These are phyloP conservation scores for Urochloa ruziziensis DNA, from an alignment of 176 grass and related monocot genomes.

Conservation along the genomic window DNA sequence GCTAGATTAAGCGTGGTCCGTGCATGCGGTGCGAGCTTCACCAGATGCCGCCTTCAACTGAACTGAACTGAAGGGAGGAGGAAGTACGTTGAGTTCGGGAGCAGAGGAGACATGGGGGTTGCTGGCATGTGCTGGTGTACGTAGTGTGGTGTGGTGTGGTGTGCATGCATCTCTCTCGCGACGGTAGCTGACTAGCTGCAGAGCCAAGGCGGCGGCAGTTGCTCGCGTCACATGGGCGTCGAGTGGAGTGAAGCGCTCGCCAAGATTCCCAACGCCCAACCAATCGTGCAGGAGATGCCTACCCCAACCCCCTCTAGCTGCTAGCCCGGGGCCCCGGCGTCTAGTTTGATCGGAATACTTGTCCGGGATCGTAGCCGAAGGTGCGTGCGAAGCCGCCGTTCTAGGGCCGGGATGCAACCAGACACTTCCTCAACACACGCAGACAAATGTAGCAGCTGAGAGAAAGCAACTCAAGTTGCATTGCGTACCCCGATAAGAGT, in stretches of 20 bases:
- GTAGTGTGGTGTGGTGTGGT: background rate
- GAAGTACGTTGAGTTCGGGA: background rate
- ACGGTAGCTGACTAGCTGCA: background rate
- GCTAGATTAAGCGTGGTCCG: background rate
- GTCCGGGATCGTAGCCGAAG: background rate
- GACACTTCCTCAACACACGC: background rate
- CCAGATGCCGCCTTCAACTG: background rate
- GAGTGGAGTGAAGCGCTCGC: background rate
- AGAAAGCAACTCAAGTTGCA: too few relatives aligned
- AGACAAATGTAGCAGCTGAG: too few relatives aligned
- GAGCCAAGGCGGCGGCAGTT: background rate
- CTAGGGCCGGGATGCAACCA: background rate
- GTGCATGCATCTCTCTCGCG: background rate
- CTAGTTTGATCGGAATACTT: background rate
- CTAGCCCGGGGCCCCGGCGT: too few relatives aligned
- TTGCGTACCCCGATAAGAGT: too few relatives aligned
- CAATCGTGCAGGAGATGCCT: background rate
- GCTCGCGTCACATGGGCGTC: conserved; percentile 12
- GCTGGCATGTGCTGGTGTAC: background rate
- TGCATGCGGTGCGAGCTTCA: background rate
- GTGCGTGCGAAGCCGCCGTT: background rate
- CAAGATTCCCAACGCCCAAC: background rate
- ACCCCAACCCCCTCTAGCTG: too few relatives aligned
- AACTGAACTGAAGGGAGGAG: too few relatives aligned
- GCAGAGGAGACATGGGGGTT: background rate